Base-by-base conservation (phyloP, 305 asterid genomes). In the Fraxinus latifolia region DNA sequence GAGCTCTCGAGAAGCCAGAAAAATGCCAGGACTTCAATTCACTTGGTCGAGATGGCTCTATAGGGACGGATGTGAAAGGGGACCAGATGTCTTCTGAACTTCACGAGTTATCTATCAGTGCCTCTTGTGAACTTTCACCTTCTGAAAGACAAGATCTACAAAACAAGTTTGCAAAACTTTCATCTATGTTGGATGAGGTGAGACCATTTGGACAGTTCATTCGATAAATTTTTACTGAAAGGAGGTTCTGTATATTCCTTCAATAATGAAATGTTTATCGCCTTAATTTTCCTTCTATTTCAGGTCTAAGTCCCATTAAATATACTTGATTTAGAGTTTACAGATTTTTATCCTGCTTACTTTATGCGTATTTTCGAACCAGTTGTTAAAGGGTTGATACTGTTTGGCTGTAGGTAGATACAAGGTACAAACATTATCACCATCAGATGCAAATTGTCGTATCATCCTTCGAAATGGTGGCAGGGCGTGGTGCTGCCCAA, bases 131-230 rank as follows among this genome's bases (percentile, higher is more conserved):
- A 80, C 87, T 91, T 76, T 90, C 91, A 4, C 83, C 91, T 2
- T 67, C 91, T 4, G 91, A 89, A 77, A 85, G 89, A 62, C 89
- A 87, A 32, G 92, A 90, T 74, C 84, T 90, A 76, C 91, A 88
- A 82, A 88, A 85, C 89, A 91, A 89, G 87, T 78, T 88, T 87
- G 81, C 88, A 4, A 88, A 90, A 60, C 91, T 92, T 36, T 84
- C 89, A 42, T 81, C 91, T 36, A 85, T 92, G 91, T 87, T 91
- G 78, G 91, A 93, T 42, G 96, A 93, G 96, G 97, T 93, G 81
- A 77, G 80, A 33, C 21, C 55, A 62, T 25, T 37, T 73, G 1
- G 5, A 21, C 4, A 70, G 55, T 79, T 9, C 17, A 19, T 27
- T 55, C 65, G 17, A 55, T 55, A 5, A 5, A 50, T 53, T 55